phyloP scores from a whole-genome alignment of 441 rosid species.

The Euphorbia schlechtendalii region DNA sequence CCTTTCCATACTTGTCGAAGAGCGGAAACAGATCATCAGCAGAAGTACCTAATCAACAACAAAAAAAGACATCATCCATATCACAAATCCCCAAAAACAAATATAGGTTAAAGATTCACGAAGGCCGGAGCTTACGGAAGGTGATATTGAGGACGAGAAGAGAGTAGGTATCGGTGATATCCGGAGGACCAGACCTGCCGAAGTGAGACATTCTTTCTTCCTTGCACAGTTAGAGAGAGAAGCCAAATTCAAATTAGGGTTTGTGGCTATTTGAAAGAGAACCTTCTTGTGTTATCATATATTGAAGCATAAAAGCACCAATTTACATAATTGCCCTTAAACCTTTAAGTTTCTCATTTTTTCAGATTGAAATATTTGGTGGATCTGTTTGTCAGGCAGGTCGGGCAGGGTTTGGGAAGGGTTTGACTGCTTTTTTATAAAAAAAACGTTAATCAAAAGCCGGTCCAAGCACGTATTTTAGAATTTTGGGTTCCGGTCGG shows the following conservation, averaged over 20 bases:
- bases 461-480: too few relatives aligned
- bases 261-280: background rate
- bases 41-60: slow-evolving; percentile 41
- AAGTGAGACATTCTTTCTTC: slow-evolving; percentile 71
- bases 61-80: background rate
- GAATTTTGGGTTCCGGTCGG: too few relatives aligned
- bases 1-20: slow-evolving; percentile 68
- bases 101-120: background rate
- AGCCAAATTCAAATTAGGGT: slow-evolving; percentile 26
- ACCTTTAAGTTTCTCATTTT: too few relatives aligned
- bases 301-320: too few relatives aligned
- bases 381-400: too few relatives aligned
- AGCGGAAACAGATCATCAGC: slow-evolving; percentile 72
- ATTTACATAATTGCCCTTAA: too few relatives aligned
- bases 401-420: too few relatives aligned
- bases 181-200: slow-evolving; percentile 97
- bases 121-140: slow-evolving; percentile 47
- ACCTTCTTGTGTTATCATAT: background rate
- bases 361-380: too few relatives aligned
- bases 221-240: background rate
- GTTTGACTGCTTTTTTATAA: too few relatives aligned
- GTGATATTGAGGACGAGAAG: slow-evolving; percentile 96
- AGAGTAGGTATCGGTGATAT: slow-evolving; percentile 84
- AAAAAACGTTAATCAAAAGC: too few relatives aligned
- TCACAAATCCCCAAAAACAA: background rate